A percentile compares a stretch with the other conserved stretches of the same genome.
phyloP scores from a whole-genome alignment of 306 rosid genomes.

The Acacia crassicarpa region DNA sequence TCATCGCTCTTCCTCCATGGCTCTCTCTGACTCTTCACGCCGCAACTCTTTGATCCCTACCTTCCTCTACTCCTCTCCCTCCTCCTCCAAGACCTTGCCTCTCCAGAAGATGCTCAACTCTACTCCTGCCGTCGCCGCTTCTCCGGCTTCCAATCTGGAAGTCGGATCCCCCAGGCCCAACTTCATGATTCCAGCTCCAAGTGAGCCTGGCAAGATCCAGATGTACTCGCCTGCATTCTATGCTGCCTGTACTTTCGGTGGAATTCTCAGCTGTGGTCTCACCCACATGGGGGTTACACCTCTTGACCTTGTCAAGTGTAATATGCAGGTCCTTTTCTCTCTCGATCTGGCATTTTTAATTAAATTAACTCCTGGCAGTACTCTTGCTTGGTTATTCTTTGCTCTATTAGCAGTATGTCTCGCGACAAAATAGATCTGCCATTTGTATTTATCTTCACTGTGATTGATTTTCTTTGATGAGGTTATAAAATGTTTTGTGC shows the following conservation, averaged over 20 bases:
- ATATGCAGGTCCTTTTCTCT: conserved; percentile 68
- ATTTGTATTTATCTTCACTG: neutral
- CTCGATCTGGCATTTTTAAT: conserved; percentile 17
- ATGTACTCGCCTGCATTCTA: conserved; percentile 84
- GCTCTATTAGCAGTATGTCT: neutral
- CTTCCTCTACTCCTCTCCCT: conserved; percentile 66
- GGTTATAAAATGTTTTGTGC: neutral
- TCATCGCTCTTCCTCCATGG: conserved; percentile 38
- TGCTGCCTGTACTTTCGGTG: conserved; percentile 73
- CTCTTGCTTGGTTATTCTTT: neutral
- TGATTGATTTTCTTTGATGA: neutral
- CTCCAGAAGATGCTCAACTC: conserved; percentile 41
- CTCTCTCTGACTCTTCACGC: conserved; percentile 42
- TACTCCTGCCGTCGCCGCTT: conserved; percentile 5
- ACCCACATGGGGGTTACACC: conserved; percentile 91
- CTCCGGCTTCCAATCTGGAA: conserved; percentile 24
- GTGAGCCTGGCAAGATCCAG: conserved; percentile 58
- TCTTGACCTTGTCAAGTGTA: conserved; percentile 93
- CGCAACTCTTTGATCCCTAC: conserved; percentile 61
- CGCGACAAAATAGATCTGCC: conserved; percentile 33
- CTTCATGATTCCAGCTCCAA: conserved; percentile 59
- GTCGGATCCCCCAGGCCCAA: conserved; percentile 26
- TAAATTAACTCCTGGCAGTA: neutral
- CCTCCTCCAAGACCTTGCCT: conserved; percentile 31
- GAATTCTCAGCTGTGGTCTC: conserved; percentile 81